A percentile compares a stretch with the other conserved stretches of the same genome.
Conservation (phyloP, 1,139 yeast species). For the Magnusiomyces fungicola region DNA sequence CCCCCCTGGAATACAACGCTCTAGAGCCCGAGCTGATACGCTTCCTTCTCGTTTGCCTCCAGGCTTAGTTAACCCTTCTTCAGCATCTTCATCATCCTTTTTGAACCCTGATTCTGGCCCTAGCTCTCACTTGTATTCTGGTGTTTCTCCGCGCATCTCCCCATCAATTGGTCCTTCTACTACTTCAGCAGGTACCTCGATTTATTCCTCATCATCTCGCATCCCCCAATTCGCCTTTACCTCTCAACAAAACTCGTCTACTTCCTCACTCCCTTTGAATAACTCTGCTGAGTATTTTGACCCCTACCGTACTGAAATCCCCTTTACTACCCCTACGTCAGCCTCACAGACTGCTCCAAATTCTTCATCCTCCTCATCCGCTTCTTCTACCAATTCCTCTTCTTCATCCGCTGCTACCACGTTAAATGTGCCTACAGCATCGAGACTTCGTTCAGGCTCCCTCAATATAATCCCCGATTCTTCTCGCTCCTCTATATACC, state of each 20-base stretch:
- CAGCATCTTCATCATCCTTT: constrained; percentile 30
- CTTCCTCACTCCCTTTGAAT: constrained; percentile 13
- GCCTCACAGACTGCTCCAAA: constrained; percentile 5
- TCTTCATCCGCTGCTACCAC: constrained; percentile 6
- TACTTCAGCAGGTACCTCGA: constrained; percentile 2
- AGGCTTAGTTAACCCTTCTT: constrained; percentile 17
- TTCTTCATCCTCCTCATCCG: constrained; percentile 8
- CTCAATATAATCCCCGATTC: constrained; percentile 28
- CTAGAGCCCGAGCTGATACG: constrained; percentile 40
- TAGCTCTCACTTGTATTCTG: too few relatives aligned
- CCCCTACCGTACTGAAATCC: constrained; percentile 12
- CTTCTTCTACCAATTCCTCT: constrained; percentile 8
- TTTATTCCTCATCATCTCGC: too few relatives aligned
- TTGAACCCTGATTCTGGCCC: constrained; percentile 6
- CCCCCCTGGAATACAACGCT: constrained; percentile 15
- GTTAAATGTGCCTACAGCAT: constrained; percentile 12
- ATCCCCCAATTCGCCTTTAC: background rate
- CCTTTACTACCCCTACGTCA: constrained; percentile 17
- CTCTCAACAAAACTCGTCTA: constrained; percentile 13
- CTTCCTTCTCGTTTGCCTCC: constrained; percentile 38
- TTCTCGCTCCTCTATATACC: constrained; percentile 21
- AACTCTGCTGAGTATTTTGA: constrained; percentile 10
- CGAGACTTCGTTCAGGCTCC: constrained; percentile 31
- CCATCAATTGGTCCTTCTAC: background rate
- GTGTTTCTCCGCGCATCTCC: background rate